Conservation (phyloP, 768 basidiomycete species). For the Boletellus ananiceps region DNA sequence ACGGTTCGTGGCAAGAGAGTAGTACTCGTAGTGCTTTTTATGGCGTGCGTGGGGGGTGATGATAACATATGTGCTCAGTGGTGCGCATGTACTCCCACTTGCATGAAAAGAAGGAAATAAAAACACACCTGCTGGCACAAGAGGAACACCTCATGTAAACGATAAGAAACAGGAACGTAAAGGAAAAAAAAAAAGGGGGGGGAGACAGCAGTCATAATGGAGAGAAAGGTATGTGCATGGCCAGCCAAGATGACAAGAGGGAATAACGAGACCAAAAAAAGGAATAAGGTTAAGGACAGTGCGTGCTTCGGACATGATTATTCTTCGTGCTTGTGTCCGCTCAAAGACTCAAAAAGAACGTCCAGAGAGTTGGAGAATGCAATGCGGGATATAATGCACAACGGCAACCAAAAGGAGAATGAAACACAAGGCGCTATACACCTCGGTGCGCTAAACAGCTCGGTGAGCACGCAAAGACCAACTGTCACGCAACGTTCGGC, state of each 20-base stretch:
- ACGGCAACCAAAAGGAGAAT: not conserved
- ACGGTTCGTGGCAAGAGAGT: constrained; percentile 14
- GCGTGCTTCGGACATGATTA: constrained; percentile 13
- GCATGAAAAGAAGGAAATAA: constrained; percentile 22
- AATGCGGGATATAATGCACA: constrained; percentile 26
- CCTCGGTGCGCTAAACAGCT: constrained; percentile 11
- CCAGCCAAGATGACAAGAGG: constrained; percentile 24
- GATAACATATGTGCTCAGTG: constrained; percentile 12
- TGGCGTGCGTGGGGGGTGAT: not conserved
- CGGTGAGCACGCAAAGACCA: not conserved
- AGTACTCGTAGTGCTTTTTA: constrained; percentile 26
- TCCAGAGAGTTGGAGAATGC: constrained; percentile 8
- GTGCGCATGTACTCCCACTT: constrained; percentile 22
- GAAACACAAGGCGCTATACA: constrained; percentile 18
- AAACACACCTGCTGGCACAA: constrained; percentile 12
- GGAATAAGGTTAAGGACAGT: constrained; percentile 32
- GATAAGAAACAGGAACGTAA: no score
- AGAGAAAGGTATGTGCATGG: constrained; percentile 19
- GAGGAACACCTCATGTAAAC: constrained; percentile 9
- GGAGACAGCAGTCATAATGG: constrained; percentile 8
- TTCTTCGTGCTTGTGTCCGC: constrained; percentile 8
- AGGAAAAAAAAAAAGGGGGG: not conserved
- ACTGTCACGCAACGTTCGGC: not conserved
- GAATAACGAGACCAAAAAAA: constrained; percentile 16
- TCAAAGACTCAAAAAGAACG: constrained; percentile 15